phyloP scores from a whole-genome alignment of 805 yeast species.

The Wickerhamomyces pijperi region DNA sequence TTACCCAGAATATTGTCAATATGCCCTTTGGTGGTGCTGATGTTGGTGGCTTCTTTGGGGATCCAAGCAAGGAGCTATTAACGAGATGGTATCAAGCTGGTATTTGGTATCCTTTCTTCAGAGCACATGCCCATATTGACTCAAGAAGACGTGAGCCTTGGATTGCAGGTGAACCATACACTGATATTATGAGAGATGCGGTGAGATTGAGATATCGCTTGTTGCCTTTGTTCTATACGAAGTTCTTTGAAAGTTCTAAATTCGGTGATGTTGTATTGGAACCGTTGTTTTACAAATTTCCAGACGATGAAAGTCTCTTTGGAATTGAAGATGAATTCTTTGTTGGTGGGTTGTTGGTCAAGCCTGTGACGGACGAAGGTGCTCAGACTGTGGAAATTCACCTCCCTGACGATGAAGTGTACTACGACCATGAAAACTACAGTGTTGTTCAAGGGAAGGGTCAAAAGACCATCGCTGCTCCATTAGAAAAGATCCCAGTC shows the following conservation, averaged over 20 bases:
- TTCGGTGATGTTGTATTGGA: conserved; percentile 61
- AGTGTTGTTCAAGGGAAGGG: conserved; percentile 27
- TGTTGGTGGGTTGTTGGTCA: conserved; percentile 69
- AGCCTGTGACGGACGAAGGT: conserved; percentile 62
- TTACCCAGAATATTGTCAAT: conserved; percentile 73
- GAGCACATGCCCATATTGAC: conserved; percentile 96
- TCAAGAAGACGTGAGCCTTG: conserved; percentile 90
- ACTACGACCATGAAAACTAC: conserved; percentile 41
- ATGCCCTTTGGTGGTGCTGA: conserved; percentile 94
- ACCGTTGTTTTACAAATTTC: conserved; percentile 53
- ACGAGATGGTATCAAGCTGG: conserved; percentile 96
- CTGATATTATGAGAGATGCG: conserved; percentile 55
- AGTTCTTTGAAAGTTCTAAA: conserved; percentile 52
- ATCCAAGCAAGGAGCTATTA: conserved; percentile 72
- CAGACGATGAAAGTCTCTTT: conserved; percentile 35
- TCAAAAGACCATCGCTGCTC: conserved; percentile 26
- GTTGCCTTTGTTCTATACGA: conserved; percentile 72
- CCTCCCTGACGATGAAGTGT: conserved; percentile 35
- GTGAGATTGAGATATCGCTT: conserved; percentile 63
- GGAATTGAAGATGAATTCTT: conserved; percentile 76
- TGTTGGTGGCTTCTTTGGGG: conserved; percentile 92
- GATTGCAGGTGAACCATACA: conserved; percentile 67
- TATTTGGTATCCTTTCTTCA: conserved; percentile 89
- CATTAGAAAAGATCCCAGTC: conserved; percentile 58
- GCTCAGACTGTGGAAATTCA: conserved; percentile 24